Evolutionary conservation across 192 early-diverging fungal genomes (phyloP).

Genomic region (Podila minutissima): DNA sequence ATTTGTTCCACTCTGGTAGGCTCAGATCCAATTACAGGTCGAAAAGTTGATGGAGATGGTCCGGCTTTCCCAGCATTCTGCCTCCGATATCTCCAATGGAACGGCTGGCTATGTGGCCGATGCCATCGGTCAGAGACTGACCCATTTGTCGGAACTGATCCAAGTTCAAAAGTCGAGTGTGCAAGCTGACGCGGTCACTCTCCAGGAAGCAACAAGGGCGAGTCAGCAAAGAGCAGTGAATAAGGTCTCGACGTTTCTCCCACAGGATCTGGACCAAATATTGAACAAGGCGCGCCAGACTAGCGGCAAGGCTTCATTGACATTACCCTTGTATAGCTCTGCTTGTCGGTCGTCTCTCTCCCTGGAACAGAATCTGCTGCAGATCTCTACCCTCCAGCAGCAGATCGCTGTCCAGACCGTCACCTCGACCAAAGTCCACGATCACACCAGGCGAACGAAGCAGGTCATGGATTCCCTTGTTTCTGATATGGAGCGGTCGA

Average conservation of each 20-base stretch:
- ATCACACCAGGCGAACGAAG: neutral
- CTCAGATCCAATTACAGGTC: neutral
- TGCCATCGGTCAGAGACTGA: constrained; percentile 8
- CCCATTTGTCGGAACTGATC: constrained; percentile 8
- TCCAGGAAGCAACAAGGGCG: neutral
- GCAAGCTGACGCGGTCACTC: constrained; percentile 1
- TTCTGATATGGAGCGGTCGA: neutral
- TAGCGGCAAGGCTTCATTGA: neutral
- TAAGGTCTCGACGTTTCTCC: neutral
- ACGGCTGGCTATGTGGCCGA: constrained; percentile 1
- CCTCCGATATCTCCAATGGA: neutral
- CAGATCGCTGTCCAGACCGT: neutral
- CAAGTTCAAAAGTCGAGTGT: constrained; percentile 1
- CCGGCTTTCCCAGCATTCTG: neutral
- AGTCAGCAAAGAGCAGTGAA: neutral
- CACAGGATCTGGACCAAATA: too few relatives aligned
- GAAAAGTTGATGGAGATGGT: neutral
- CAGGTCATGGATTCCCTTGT: neutral
- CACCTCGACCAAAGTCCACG: neutral
- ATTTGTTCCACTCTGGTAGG: neutral
- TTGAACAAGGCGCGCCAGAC: neutral
- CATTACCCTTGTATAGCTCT: neutral
- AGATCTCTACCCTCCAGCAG: neutral
- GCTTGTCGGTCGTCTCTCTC: neutral
- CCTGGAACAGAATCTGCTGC: neutral